phyloP scores from a whole-genome alignment of 2,329 filamentous ascomycete genomes.

The Sphaerulina musiva region DNA sequence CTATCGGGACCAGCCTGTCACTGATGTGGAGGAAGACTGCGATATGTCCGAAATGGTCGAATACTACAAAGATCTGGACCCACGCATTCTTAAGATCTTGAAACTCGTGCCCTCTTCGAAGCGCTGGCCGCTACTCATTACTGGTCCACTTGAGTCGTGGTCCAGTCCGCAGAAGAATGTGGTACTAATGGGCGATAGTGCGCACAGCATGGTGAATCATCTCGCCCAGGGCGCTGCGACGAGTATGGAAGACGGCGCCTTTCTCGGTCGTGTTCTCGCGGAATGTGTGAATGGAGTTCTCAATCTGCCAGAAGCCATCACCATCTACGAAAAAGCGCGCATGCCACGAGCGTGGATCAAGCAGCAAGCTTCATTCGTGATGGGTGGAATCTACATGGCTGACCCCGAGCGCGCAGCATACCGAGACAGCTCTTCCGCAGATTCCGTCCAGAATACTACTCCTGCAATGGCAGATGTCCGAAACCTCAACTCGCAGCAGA shows the following conservation, averaged over 20 bases:
- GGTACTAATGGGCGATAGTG: constrained; percentile 38
- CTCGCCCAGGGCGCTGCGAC: constrained; percentile 43
- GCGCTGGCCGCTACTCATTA: constrained; percentile 41
- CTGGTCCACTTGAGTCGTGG: constrained; percentile 38
- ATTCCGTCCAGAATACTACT: constrained; percentile 14
- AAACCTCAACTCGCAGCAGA: constrained; percentile 31
- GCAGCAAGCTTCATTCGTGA: constrained; percentile 38
- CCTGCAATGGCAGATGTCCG: constrained; percentile 27
- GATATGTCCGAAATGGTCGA: constrained; percentile 39
- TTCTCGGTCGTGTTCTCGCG: constrained; percentile 35
- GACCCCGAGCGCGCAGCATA: constrained; percentile 25
- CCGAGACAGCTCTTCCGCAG: constrained; percentile 8
- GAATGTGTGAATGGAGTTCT: constrained; percentile 34
- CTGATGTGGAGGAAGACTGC: constrained; percentile 28
- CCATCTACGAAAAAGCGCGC: constrained; percentile 37
- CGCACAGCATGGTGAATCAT: constrained; percentile 40
- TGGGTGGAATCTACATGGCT: constrained; percentile 32
- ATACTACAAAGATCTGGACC: constrained; percentile 42
- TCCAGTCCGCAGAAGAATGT: constrained; percentile 38
- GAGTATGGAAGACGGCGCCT: constrained; percentile 41
- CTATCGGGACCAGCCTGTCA: constrained; percentile 33
- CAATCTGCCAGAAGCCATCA: constrained; percentile 32
- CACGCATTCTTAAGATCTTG: constrained; percentile 37
- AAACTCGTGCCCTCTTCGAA: constrained; percentile 30
- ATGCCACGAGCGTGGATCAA: constrained; percentile 41